phyloP scores from a whole-genome alignment of 2,329 filamentous ascomycete genomes.

The Cladosporium cucumerinum region DNA sequence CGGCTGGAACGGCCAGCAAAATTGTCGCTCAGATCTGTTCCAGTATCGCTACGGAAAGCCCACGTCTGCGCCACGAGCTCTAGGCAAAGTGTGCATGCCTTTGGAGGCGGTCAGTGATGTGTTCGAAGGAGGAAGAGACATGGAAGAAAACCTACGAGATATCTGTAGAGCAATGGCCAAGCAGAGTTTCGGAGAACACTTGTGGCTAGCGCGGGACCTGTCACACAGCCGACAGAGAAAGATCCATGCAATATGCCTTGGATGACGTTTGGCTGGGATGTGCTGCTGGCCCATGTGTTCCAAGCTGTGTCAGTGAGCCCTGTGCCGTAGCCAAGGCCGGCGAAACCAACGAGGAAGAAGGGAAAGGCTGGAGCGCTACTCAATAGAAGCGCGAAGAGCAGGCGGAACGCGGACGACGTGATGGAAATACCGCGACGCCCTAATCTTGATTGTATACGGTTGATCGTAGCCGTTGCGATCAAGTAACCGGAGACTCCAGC shows the following conservation, averaged over 20 bases:
- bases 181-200: neutral
- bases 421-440: neutral
- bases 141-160: neutral
- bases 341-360: neutral
- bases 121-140: no score
- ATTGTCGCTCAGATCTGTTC: neutral
- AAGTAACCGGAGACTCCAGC: constrained; percentile 8
- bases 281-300: constrained; percentile 6
- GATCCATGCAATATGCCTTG: constrained; percentile 11
- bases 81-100: neutral
- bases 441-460: neutral
- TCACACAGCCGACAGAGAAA: neutral
- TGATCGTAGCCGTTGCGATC: neutral
- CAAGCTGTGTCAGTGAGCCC: constrained; percentile 8
- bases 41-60: neutral
- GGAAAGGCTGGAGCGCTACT: neutral
- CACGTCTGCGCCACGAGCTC: neutral
- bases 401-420: neutral
- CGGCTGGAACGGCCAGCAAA: no score
- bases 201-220: neutral
- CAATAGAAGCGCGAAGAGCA: neutral
- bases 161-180: neutral
- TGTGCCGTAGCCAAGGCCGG: constrained; percentile 5
- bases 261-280: neutral
- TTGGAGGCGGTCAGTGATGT: neutral